These are phyloP conservation scores for Colletotrichum sp. DNA, from an alignment of 2,329 filamentous ascomycete species.

Conservation along the genomic window DNA sequence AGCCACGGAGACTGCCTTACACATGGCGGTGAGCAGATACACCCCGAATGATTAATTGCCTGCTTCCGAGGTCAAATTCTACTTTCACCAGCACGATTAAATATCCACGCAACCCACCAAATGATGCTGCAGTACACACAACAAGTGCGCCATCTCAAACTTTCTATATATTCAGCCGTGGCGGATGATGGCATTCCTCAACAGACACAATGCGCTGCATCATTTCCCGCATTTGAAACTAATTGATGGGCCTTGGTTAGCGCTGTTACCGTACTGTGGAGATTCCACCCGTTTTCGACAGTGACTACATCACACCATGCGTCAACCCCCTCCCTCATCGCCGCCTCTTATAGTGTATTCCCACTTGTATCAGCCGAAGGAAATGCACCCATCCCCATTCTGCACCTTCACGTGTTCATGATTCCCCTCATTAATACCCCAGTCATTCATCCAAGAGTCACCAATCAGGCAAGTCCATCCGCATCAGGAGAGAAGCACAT, in stretches of 20 bases:
- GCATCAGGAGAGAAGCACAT: too few relatives aligned
- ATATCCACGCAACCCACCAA: accelerated
- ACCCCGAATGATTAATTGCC: too few relatives aligned
- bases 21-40: too few relatives aligned
- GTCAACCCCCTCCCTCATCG: not conserved
- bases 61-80: accelerated
- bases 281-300: not conserved
- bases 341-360: accelerated
- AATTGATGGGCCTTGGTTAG: accelerated
- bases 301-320: not conserved
- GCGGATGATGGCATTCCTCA: not conserved
- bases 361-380: accelerated
- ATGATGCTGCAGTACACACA: accelerated
- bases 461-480: too few relatives aligned
- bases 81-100: accelerated
- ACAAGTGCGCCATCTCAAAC: not conserved
- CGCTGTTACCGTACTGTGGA: accelerated
- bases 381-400: not conserved
- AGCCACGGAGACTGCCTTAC: too few relatives aligned
- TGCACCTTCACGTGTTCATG: accelerated
- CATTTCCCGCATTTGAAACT: not conserved
- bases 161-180: not conserved
- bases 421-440: accelerated
- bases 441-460: not conserved
- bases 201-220: accelerated